Base-by-base conservation (phyloP, 805 yeast genomes). In the Kurtzmaniella fragi region DNA sequence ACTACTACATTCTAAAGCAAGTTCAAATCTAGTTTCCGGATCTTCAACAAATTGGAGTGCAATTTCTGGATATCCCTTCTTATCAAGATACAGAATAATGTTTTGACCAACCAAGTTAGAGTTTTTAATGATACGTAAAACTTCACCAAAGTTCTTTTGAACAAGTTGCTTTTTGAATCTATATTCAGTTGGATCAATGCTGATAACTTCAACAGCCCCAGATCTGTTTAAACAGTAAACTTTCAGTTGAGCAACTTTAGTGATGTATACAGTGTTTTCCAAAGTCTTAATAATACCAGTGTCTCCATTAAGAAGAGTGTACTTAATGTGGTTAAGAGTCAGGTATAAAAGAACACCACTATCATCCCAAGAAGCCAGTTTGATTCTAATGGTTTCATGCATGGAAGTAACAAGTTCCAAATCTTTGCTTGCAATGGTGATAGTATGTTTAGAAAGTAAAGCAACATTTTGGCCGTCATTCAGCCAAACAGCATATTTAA, bases 361-460 rank as follows among this genome's bases (percentile, higher is more conserved):
- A 51, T 89, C 96, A 61, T 93, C 98, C 97, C 97, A 93, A 14
- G 95, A 87, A 34, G 96, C 97, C 67, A 95, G 82, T 70, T 93
- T 93, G 55, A 93, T 88, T 61, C 99, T 75, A 50, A 93, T 93
- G 3, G 98, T 91, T 70, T 93, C 99, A 59, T 89, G 97, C 78
- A 89, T 75, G 2, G 95, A 80, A 39, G 91, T 80, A 31, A 89
- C 71, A 41, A 80, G 65, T 57, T 87, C 89, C 51, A 91, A 73
- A 47, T 78, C 82, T 59, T 81, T 83, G 52, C 79, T 81, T 23
- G 90, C 95, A 52, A 93, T 80, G 11, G 95, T 84, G 52, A 93
- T 85, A 15, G 93, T 84, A 64, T 93, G 99, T 61, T 91, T 93
- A 16, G 95, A 80, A 60, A 89, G 73, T 40, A 93, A 70, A 2